Conservation (phyloP, 1,284 basidiomycete genomes). For the Ceraceosorus bombacis region DNA sequence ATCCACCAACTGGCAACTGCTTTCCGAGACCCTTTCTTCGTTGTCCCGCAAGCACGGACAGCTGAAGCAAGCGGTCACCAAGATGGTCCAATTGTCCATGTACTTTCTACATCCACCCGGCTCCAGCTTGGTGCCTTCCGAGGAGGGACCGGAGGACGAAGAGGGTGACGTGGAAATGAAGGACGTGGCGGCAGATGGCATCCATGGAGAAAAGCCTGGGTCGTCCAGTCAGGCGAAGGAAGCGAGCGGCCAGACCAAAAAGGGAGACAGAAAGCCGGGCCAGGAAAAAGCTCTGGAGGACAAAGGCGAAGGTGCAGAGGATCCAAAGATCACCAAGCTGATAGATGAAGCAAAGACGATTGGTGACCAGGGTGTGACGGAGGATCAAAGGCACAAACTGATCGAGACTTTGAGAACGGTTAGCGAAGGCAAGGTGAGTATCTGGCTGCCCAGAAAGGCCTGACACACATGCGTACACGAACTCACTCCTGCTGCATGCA, state of each 20-base stretch:
- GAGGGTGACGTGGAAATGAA: conserved; percentile 55
- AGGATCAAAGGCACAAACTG: conserved; percentile 27
- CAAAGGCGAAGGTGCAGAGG: conserved; percentile 36
- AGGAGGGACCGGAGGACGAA: conserved; percentile 56
- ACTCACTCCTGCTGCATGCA: not conserved
- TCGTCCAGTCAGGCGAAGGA: conserved; percentile 16
- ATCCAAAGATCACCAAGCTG: conserved; percentile 30
- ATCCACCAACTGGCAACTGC: conserved; percentile 29
- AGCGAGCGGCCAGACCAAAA: conserved; percentile 14
- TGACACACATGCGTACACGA: not conserved
- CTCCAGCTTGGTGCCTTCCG: conserved; percentile 68
- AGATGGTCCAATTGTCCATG: conserved; percentile 60
- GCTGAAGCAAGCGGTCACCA: conserved; percentile 78
- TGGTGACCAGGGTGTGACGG: conserved; percentile 30
- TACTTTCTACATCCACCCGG: conserved; percentile 30
- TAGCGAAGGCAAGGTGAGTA: conserved; percentile 84
- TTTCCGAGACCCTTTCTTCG: conserved; percentile 32
- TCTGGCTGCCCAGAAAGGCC: not conserved
- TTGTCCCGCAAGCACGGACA: conserved; percentile 93
- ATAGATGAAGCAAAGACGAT: conserved; percentile 32
- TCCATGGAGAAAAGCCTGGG: conserved; percentile 15
- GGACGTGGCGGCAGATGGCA: conserved; percentile 14
- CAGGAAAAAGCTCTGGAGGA: conserved; percentile 26
- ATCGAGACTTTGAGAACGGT: conserved; percentile 75
- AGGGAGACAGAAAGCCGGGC: conserved; percentile 9